Percentiles rank a stretch among this genome's conserved stretches.
These are phyloP conservation scores for Geranium brycei DNA, from an alignment of 345 rosid species.

Conservation along the genomic window DNA sequence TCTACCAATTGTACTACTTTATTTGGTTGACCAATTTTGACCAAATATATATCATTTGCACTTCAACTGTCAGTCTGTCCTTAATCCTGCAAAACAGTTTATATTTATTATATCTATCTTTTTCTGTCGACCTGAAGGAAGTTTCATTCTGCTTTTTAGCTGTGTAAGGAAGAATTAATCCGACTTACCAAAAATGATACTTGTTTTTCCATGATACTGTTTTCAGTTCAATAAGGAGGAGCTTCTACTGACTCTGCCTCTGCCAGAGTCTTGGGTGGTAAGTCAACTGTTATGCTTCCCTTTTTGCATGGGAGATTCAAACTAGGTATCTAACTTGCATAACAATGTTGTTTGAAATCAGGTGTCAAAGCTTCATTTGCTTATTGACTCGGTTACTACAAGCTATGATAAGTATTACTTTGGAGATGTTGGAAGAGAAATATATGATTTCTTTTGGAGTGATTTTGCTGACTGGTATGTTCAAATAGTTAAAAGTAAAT, in stretches of 20 bases:
- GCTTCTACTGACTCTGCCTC: constrained; percentile 42
- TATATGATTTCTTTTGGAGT: constrained; percentile 91
- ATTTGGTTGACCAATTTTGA: background rate
- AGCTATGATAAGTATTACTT: constrained; percentile 82
- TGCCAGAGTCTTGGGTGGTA: constrained; percentile 97
- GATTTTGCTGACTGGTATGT: constrained; percentile 93
- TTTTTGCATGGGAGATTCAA: background rate
- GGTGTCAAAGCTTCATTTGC: constrained; percentile 88
- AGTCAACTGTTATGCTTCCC: constrained; percentile 12
- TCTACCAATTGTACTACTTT: background rate
- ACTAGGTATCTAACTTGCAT: background rate
- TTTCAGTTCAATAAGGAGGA: constrained; percentile 69
- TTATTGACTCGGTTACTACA: constrained; percentile 61
- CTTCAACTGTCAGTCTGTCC: background rate
- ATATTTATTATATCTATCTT: background rate
- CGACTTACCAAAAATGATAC: background rate
- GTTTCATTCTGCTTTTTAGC: background rate
- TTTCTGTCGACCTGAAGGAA: background rate
- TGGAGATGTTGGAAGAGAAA: constrained; percentile 91
- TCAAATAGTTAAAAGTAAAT: constrained; percentile 2
- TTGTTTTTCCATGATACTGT: background rate
- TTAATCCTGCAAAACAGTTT: background rate
- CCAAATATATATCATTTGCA: background rate
- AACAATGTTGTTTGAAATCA: constrained; percentile 14
- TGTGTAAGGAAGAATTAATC: background rate